Conservation (phyloP, 177 flowering plant species). For the Vitis hybrid region DNA sequence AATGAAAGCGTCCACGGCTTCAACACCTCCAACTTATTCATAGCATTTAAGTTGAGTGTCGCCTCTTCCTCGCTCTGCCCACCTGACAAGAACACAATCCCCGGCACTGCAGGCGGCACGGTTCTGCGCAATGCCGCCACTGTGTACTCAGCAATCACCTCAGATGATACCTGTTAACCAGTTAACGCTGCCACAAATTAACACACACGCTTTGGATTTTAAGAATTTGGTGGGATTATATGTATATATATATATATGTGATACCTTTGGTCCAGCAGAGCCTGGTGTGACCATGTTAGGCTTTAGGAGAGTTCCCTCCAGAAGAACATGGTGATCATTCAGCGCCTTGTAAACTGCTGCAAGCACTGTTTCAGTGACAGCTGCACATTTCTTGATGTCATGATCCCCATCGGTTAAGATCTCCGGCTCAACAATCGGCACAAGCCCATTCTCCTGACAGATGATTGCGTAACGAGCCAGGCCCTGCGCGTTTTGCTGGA, state of each 20-base stretch:
- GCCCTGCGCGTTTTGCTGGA: conserved; percentile 85
- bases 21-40: conserved; percentile 72
- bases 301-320: conserved; percentile 84
- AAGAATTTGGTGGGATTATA: too few species aligned
- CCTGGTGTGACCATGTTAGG: conserved; percentile 96
- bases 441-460: conserved; percentile 88
- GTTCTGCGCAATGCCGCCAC: conserved; percentile 75
- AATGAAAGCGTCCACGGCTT: conserved; percentile 91
- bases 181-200: too few species aligned
- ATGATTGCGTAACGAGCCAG: conserved; percentile 85
- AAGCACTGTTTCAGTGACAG: conserved; percentile 69
- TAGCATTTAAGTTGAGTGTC: conserved; percentile 73
- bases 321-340: conserved; percentile 85
- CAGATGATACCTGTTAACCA: conserved; percentile 46
- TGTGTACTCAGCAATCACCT: conserved; percentile 79
- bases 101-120: conserved; percentile 87
- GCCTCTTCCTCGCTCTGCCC: conserved; percentile 94
- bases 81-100: conserved; percentile 79
- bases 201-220: too few species aligned
- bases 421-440: conserved; percentile 93
- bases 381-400: conserved; percentile 71
- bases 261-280: conserved; percentile 80
- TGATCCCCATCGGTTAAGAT: conserved; percentile 74
- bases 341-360: conserved; percentile 88
- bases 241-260: too few species aligned